These are phyloP conservation scores for Rhodofomes roseus DNA, from an alignment of 1,284 basidiomycete species.

Conservation along the genomic window DNA sequence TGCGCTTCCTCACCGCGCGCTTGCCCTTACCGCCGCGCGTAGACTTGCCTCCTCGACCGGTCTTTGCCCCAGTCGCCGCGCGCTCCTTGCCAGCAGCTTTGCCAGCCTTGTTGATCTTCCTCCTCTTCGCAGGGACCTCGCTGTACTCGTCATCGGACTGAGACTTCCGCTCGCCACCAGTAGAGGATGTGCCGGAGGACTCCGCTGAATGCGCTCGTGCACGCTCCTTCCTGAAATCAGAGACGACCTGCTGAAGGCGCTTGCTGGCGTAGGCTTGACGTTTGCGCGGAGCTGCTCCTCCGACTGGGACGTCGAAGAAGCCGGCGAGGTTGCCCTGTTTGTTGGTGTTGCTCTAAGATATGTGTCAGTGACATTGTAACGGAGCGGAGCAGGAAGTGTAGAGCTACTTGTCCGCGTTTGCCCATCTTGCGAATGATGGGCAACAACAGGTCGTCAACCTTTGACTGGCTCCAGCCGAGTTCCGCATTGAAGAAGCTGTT, in stretches of 20 bases:
- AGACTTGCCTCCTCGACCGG: slow-evolving; percentile 13
- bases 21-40: slow-evolving; percentile 23
- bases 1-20: slow-evolving; percentile 18
- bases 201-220: slow-evolving; percentile 15
- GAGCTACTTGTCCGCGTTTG: slow-evolving; percentile 65
- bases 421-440: slow-evolving; percentile 93
- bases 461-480: slow-evolving; percentile 81
- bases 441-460: slow-evolving; percentile 89
- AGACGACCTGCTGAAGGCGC: slow-evolving; percentile 86
- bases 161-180: slow-evolving; percentile 26
- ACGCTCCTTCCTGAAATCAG: slow-evolving; percentile 69
- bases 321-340: slow-evolving; percentile 71
- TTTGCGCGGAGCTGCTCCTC: slow-evolving; percentile 73
- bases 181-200: slow-evolving; percentile 7
- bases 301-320: slow-evolving; percentile 60
- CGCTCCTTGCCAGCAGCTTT: slow-evolving; percentile 17
- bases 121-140: slow-evolving; percentile 27
- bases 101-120: slow-evolving; percentile 21
- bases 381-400: background rate
- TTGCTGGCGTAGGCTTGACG: slow-evolving; percentile 82
- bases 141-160: slow-evolving; percentile 16
- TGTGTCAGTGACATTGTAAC: background rate
- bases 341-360: slow-evolving; percentile 55
- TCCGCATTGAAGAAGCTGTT: slow-evolving; percentile 80
- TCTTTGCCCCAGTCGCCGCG: slow-evolving; percentile 7